Percentiles rank a stretch among this genome's conserved stretches.
These are phyloP conservation scores for Cryptococcus sp. DNA, from an alignment of 1,284 basidiomycete species.

Conservation along the genomic window DNA sequence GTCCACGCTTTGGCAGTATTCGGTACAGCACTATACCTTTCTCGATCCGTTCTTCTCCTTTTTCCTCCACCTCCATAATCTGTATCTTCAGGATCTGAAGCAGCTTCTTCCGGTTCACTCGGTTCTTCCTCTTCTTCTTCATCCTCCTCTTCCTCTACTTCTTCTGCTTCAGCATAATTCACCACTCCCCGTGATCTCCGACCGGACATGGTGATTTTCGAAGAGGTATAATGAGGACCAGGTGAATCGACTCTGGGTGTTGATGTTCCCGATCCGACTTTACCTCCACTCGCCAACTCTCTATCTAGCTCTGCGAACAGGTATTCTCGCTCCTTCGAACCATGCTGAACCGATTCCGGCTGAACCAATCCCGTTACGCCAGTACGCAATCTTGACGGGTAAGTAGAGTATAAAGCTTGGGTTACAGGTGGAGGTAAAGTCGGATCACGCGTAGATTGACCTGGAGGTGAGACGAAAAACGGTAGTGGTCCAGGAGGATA, in stretches of 20 bases:
- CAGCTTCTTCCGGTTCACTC: constrained; percentile 49
- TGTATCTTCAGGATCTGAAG: constrained; percentile 44
- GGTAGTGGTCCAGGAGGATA: constrained; percentile 34
- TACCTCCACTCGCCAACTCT: constrained; percentile 18
- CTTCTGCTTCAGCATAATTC: constrained; percentile 83
- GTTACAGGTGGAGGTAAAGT: constrained; percentile 25
- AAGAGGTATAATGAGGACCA: constrained; percentile 14
- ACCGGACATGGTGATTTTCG: constrained; percentile 31
- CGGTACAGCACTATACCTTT: not conserved
- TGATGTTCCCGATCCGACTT: constrained; percentile 16
- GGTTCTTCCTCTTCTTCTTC: constrained; percentile 4
- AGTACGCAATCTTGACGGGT: constrained; percentile 86
- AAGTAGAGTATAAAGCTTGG: constrained; percentile 78
- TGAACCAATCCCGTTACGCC: constrained; percentile 87
- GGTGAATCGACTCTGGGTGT: constrained; percentile 39
- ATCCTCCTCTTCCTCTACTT: constrained; percentile 59
- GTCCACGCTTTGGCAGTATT: not conserved
- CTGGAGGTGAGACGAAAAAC: constrained; percentile 39
- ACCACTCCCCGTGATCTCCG: constrained; percentile 62
- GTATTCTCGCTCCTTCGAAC: constrained; percentile 46
- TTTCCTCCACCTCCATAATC: constrained; percentile 23
- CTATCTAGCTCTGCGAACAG: constrained; percentile 38
- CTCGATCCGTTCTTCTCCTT: constrained; percentile 8
- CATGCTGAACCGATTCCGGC: constrained; percentile 58
- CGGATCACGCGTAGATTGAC: constrained; percentile 34